Evolutionary conservation across 257 asterid species (phyloP).

Genomic region (Nicotiana benthamiana): DNA sequence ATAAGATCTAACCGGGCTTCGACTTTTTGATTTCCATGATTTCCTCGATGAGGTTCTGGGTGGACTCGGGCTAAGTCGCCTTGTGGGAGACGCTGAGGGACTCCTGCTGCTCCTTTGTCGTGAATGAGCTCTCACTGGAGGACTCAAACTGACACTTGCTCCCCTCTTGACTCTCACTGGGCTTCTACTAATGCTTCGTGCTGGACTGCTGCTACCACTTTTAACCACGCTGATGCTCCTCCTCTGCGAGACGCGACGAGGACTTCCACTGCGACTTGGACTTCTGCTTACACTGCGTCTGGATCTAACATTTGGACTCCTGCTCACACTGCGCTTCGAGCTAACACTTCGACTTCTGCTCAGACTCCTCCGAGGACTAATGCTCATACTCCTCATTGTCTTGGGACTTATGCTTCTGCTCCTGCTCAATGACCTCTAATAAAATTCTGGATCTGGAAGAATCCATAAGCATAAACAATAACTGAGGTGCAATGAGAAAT

Average conservation of each 20-base stretch:
- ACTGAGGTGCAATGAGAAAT: conserved; percentile 3
- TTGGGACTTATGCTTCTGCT: conserved; percentile 67
- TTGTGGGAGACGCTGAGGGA: conserved; percentile 34
- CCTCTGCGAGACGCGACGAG: neutral
- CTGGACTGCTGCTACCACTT: conserved; percentile 27
- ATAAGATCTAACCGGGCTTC: conserved; percentile 37
- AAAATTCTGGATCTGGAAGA: conserved; percentile 19
- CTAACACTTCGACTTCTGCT: conserved; percentile 45
- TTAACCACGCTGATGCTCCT: conserved; percentile 10
- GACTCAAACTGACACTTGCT: conserved; percentile 49
- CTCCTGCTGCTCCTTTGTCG: conserved; percentile 30
- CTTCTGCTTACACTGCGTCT: conserved; percentile 23
- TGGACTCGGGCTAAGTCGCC: conserved; percentile 41
- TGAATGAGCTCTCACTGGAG: conserved; percentile 35
- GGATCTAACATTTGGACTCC: conserved; percentile 55
- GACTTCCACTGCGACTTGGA: conserved; percentile 11
- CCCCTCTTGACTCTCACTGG: conserved; percentile 43
- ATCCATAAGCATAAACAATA: conserved; percentile 22
- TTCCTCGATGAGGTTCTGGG: conserved; percentile 46
- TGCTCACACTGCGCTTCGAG: conserved; percentile 37
- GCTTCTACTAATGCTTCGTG: conserved; percentile 32
- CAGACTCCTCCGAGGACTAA: conserved; percentile 61
- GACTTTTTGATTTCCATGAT: conserved; percentile 46
- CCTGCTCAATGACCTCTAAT: conserved; percentile 45
- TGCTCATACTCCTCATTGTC: conserved; percentile 80